Evolutionary conservation across 2,329 filamentous ascomycete genomes (phyloP).

Genomic region (Colletotrichum scovillei): DNA sequence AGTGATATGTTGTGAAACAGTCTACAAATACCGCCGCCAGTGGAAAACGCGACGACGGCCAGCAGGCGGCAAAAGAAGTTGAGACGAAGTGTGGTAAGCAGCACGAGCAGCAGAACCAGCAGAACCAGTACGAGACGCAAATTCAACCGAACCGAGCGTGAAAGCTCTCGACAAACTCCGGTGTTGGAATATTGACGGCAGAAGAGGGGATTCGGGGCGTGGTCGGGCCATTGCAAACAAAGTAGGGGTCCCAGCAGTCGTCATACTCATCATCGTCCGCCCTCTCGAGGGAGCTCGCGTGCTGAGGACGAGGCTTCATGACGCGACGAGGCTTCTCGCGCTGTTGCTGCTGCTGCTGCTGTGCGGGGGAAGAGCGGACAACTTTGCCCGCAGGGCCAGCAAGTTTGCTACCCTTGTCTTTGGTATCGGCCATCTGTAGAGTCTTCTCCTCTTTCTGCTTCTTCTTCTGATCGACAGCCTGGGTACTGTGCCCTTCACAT

Average conservation of each 20-base stretch:
- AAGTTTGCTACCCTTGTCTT: neutral
- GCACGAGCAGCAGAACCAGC: too few species aligned
- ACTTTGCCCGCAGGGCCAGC: neutral
- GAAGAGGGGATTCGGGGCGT: too few species aligned
- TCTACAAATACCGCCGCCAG: too few species aligned
- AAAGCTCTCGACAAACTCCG: too few species aligned
- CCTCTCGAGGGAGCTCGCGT: constrained; percentile 14
- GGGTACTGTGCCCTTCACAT: neutral
- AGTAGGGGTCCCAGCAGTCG: constrained; percentile 24
- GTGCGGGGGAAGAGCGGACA: neutral
- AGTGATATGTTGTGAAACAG: too few species aligned
- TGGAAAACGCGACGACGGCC: too few species aligned
- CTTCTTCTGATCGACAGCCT: neutral
- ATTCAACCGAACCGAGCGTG: too few species aligned
- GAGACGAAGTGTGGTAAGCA: too few species aligned
- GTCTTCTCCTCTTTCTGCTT: neutral
- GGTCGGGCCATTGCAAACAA: too few species aligned
- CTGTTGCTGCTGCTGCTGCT: neutral
- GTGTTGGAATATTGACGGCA: too few species aligned
- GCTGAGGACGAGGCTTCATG: neutral
- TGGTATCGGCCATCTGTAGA: neutral
- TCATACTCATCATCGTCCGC: constrained; percentile 28
- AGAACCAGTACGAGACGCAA: too few species aligned
- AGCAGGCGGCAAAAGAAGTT: too few species aligned
- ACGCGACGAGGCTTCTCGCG: neutral